Percentiles rank a stretch among this genome's conserved stretches.
These are phyloP conservation scores for Kodamaea suecica DNA, from an alignment of 1,139 yeast species.

Conservation along the genomic window DNA sequence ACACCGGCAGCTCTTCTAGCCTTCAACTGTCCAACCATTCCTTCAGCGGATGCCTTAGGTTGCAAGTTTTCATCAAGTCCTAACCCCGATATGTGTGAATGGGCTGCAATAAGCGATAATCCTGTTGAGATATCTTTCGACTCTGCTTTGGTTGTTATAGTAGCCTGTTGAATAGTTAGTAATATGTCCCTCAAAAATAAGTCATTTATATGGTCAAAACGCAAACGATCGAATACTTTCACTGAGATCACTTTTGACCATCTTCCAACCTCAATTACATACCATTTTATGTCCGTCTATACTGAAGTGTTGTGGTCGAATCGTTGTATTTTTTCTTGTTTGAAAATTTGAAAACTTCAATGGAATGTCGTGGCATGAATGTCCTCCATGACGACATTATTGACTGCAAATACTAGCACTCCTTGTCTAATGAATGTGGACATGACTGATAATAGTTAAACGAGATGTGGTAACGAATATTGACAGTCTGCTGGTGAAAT, in stretches of 20 bases:
- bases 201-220: neutral
- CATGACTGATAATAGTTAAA: too few relatives aligned
- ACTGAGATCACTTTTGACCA: too few relatives aligned
- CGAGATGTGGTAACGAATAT: too few relatives aligned
- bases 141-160: constrained; percentile 36
- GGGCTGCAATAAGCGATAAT: constrained; percentile 85
- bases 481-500: too few relatives aligned
- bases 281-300: neutral
- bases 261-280: neutral
- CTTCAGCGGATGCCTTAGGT: constrained; percentile 78
- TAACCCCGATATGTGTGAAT: constrained; percentile 91
- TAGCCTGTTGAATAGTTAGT: constrained; percentile 1
- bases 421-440: too few relatives aligned
- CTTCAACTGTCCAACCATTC: constrained; percentile 95
- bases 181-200: neutral
- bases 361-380: too few relatives aligned
- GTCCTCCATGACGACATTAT: too few relatives aligned
- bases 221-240: too few relatives aligned
- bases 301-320: too few relatives aligned
- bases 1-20: constrained; percentile 98
- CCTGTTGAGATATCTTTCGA: constrained; percentile 47
- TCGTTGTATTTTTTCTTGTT: neutral
- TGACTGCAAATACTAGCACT: too few relatives aligned
- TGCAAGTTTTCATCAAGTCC: constrained; percentile 89
- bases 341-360: too few relatives aligned